Conservation (phyloP, 2,329 filamentous ascomycete species). For the Neopestalotiopsis clavispora region DNA sequence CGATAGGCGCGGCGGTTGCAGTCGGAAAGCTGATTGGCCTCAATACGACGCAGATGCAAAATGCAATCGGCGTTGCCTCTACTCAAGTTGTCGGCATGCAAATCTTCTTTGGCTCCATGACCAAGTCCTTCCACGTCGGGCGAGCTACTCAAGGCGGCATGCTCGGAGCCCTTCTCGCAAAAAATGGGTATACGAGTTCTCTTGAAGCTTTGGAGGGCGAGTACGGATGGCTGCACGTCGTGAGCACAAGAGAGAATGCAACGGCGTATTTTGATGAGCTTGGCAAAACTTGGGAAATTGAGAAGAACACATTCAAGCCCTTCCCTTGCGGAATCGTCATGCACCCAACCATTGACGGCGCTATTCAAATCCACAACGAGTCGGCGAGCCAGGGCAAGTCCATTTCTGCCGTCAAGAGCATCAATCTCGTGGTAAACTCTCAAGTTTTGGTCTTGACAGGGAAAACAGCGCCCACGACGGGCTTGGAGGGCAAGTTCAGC, state of each 20-base stretch:
- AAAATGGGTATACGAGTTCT: conserved; percentile 54
- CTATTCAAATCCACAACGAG: conserved; percentile 49
- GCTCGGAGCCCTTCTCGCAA: conserved; percentile 42
- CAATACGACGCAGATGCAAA: conserved; percentile 42
- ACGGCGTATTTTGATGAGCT: conserved; percentile 43
- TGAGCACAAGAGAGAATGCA: conserved; percentile 44
- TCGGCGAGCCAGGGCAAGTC: conserved; percentile 35
- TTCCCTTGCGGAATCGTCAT: conserved; percentile 63
- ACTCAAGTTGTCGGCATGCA: conserved; percentile 58
- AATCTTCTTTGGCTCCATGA: conserved; percentile 60
- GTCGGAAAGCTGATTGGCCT: conserved; percentile 52
- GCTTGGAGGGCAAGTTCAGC: conserved; percentile 59
- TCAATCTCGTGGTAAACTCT: conserved; percentile 53
- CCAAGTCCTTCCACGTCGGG: conserved; percentile 59
- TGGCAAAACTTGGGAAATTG: conserved; percentile 51
- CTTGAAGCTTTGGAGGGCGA: conserved; percentile 53
- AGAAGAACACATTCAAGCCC: conserved; percentile 60
- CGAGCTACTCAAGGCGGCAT: conserved; percentile 58
- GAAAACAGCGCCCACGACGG: conserved; percentile 52
- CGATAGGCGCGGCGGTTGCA: conserved; percentile 57
- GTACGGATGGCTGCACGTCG: conserved; percentile 58
- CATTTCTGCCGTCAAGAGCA: conserved; percentile 39
- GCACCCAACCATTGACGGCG: conserved; percentile 59
- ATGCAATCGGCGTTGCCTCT: conserved; percentile 58
- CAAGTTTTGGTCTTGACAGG: conserved; percentile 58